phyloP scores from a whole-genome alignment of 192 early-diverging fungal species.

The Backusella macrospora region DNA sequence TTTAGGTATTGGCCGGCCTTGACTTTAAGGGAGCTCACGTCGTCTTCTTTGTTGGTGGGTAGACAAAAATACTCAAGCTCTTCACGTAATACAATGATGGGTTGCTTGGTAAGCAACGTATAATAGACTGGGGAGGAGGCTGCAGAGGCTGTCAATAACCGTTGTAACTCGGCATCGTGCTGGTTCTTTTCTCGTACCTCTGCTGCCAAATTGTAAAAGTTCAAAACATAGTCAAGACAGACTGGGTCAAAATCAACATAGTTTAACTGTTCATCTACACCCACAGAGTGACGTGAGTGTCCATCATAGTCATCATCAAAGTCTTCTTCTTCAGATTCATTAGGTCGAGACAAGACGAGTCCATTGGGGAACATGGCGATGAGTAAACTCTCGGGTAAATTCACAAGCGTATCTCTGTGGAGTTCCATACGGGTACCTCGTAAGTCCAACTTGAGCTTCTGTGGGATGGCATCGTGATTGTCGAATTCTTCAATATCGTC shows the following conservation, averaged over 20 bases:
- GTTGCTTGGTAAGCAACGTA: conserved; percentile 58
- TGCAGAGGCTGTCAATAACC: conserved; percentile 26
- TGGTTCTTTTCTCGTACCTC: conserved; percentile 38
- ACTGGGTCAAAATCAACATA: conserved; percentile 59
- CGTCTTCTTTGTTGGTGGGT: conserved; percentile 29
- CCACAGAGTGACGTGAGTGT: conserved; percentile 41
- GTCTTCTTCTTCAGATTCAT: conserved; percentile 40
- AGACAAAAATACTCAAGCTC: conserved; percentile 75
- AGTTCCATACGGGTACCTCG: conserved; percentile 61
- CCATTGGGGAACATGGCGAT: conserved; percentile 69
- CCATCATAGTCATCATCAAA: conserved; percentile 44
- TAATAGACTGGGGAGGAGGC: conserved; percentile 42
- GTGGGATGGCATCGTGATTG: conserved; percentile 43
- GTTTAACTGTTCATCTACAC: conserved; percentile 51
- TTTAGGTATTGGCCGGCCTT: conserved; percentile 63
- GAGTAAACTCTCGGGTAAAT: conserved; percentile 61
- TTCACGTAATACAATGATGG: conserved; percentile 77
- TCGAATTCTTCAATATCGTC: conserved; percentile 32
- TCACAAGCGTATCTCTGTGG: conserved; percentile 59
- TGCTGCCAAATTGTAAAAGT: conserved; percentile 50
- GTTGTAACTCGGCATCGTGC: conserved; percentile 25
- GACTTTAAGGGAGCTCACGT: conserved; percentile 57
- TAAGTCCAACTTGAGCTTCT: conserved; percentile 58
- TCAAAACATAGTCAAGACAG: conserved; percentile 57
- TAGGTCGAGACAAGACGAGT: conserved; percentile 44